Conservation (phyloP, 163 green algal species). For the Coccomyxa subellipsoidea region DNA sequence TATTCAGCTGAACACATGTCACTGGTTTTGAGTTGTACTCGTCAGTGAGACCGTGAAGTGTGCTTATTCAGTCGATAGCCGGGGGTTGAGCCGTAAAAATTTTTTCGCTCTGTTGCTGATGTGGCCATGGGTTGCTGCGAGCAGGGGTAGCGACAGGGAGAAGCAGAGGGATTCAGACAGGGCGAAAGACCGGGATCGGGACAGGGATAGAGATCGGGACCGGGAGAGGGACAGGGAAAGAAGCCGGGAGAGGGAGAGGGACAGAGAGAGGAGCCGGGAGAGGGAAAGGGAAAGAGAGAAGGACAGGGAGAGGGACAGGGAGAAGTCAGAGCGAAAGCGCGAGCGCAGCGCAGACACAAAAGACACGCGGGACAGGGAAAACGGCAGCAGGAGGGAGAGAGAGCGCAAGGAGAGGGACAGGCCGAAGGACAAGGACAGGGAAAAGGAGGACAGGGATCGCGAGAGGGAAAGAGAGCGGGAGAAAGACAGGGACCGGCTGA, state of each 20-base stretch:
- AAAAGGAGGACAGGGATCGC: constrained; percentile 1
- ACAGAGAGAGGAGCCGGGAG: neutral
- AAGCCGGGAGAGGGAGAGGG: neutral
- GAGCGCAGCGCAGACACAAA: neutral
- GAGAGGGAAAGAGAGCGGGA: constrained; percentile 3
- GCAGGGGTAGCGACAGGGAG: constrained; percentile 13
- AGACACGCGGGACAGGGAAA: neutral
- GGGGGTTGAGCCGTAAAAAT: too few relatives aligned
- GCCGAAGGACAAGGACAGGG: neutral
- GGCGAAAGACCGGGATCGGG: constrained; percentile 4
- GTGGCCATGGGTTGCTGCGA: neutral
- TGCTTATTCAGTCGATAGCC: neutral
- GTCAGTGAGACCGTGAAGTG: too few relatives aligned
- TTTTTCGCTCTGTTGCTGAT: too few relatives aligned
- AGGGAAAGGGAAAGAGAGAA: constrained; percentile 11
- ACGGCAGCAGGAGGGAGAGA: neutral
- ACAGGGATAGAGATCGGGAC: constrained; percentile 5
- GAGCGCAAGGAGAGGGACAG: neutral
- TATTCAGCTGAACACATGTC: too few relatives aligned
- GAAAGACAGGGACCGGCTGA: neutral
- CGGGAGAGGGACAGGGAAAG: neutral
- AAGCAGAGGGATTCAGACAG: neutral
- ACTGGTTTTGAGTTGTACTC: too few relatives aligned
- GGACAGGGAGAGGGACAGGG: neutral
- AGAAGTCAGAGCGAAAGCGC: neutral